Conservation (phyloP, 371 early-diverging fungal genomes). For the Apophysomyces trapeziformis region DNA sequence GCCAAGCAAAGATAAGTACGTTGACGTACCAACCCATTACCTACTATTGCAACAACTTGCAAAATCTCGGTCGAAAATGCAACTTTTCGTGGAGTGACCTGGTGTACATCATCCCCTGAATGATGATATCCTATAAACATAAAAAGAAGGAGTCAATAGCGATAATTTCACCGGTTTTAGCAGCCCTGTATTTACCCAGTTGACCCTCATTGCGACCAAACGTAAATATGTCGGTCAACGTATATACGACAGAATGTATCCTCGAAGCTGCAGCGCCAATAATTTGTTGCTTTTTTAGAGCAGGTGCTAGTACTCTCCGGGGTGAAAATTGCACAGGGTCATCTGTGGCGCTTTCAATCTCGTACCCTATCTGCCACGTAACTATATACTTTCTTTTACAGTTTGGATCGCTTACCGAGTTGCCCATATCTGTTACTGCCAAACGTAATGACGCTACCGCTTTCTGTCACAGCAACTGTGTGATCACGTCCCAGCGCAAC, state of each 20-base stretch:
- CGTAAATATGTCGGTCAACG: conserved; percentile 62
- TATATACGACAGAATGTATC: conserved; percentile 71
- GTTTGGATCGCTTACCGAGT: conserved; percentile 50
- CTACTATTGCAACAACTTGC: conserved; percentile 57
- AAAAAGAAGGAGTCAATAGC: background rate
- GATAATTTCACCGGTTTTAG: background rate
- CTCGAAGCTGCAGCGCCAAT: conserved; percentile 74
- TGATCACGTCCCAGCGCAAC: conserved; percentile 79
- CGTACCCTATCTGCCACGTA: conserved; percentile 42
- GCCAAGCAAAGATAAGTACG: background rate
- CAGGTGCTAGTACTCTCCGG: conserved; percentile 56
- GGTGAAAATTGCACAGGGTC: conserved; percentile 59
- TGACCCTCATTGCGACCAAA: conserved; percentile 83
- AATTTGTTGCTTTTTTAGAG: conserved; percentile 58
- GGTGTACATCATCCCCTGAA: conserved; percentile 45
- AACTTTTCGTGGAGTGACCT: conserved; percentile 56
- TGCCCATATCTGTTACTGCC: conserved; percentile 73
- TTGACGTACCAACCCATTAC: background rate
- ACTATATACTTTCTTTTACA: background rate
- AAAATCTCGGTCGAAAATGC: conserved; percentile 47
- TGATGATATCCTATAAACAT: conserved; percentile 47
- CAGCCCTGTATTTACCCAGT: conserved; percentile 48
- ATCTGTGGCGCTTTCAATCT: conserved; percentile 36
- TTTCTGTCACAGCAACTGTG: conserved; percentile 63
- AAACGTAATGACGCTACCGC: conserved; percentile 56